Evolutionary conservation across 1,139 yeast genomes (phyloP), one percentile per base, ranked within the genome.

Genomic region (Magnusiomyces ingens): DNA sequence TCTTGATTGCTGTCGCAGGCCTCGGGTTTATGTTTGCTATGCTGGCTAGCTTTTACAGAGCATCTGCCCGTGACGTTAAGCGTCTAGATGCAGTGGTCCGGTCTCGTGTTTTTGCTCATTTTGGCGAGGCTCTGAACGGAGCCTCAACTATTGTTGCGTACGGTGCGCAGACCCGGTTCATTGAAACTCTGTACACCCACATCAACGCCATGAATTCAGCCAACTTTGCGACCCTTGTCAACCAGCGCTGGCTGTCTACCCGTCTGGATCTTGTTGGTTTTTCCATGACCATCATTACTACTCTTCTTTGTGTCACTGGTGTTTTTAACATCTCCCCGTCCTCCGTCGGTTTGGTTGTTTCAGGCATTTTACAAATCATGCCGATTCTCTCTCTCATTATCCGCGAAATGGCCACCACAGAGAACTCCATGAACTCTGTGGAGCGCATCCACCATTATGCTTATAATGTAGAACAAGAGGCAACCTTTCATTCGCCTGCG

Each of bases 381-480:
- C 59, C 59, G 26, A 62, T 66, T 66, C 57, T 66, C 63, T 60
- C 67, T 2, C 51, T 65, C 70, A 71, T 68, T 61, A 74, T 67
- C 47, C 59, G 83, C 65, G 70, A 76, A 67, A 22, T 70, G 67
- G 85, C 95, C 0, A 83, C 82, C 63, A 79, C 85, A 35, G 95
- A 88, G 66, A 87, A 85, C 68, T 85, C 84, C 64, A 79, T 88
- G 89, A 86, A 85, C 63, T 82, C 94, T 6, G 93, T 84, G n/a
- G 96, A 89, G 70, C 78, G 96, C 65, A 69, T 89, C 52, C 76
- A 80, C 57, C 78, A 82, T 54, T 87, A 87, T 67, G 93, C 91
- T 0, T 74, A 76, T 22, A 82, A 84, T 35, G 69, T 88, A 53
- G 86, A 85, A 0, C 79, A 76, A 59, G 93, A 85, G 63, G 82